These are phyloP conservation scores for Adansonia rubrostipa DNA, from an alignment of 441 rosid species.

Conservation along the genomic window DNA sequence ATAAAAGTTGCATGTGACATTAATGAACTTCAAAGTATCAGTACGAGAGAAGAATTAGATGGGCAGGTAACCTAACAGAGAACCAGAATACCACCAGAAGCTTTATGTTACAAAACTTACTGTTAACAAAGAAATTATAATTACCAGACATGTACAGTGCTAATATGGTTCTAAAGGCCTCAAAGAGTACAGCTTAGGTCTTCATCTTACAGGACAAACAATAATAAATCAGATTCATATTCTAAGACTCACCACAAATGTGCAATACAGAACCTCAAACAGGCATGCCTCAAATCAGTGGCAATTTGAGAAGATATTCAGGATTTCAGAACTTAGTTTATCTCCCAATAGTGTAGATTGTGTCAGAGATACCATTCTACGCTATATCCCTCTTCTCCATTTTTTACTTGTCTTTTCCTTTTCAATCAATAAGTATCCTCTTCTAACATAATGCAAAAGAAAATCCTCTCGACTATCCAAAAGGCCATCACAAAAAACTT, in stretches of 20 bases:
- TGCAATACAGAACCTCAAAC: not conserved
- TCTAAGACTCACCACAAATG: not conserved
- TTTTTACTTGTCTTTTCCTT: not conserved
- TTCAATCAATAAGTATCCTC: not conserved
- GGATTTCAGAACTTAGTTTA: not conserved
- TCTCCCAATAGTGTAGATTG: not conserved
- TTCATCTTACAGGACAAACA: slow-evolving; percentile 6
- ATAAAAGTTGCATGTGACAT: not conserved
- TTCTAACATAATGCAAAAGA: not conserved
- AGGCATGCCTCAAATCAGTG: not conserved
- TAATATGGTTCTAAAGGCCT: not conserved
- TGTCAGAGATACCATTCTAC: not conserved
- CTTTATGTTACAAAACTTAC: not conserved
- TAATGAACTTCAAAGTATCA: not conserved
- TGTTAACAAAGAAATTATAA: not conserved
- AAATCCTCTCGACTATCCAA: not conserved
- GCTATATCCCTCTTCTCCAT: not conserved
- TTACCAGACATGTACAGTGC: not conserved
- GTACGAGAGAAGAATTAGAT: not conserved
- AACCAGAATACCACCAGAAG: not conserved
- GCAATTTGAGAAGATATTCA: slow-evolving; percentile 3
- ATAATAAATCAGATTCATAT: not conserved
- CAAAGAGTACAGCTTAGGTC: not conserved
- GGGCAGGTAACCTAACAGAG: not conserved
- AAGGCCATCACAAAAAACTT: not conserved